A percentile compares a stretch with the other conserved stretches of the same genome.
Conservation (phyloP, 257 asterid species). For the Salvia rosmarinus region DNA sequence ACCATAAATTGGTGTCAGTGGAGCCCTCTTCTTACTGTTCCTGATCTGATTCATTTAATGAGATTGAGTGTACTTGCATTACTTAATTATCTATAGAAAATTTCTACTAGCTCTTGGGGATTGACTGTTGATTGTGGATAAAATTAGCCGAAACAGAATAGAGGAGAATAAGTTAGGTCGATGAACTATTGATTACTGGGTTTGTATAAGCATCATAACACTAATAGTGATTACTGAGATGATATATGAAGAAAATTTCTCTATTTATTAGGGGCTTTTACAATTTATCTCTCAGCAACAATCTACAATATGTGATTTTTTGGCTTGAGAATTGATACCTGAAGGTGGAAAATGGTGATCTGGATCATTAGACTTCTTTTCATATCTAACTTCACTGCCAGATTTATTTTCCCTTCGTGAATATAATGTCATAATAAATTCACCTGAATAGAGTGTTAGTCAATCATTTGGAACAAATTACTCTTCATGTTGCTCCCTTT, state of each 20-base stretch:
- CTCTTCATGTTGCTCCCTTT: neutral
- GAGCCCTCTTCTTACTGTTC: conserved; percentile 8
- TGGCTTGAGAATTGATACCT: conserved; percentile 12
- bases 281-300: conserved; percentile 5
- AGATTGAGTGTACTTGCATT: conserved; percentile 11
- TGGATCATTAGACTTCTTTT: conserved; percentile 11
- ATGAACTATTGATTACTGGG: neutral
- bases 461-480: neutral
- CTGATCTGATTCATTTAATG: neutral
- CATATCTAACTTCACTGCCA: conserved; percentile 1
- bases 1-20: conserved; percentile 15
- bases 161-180: neutral
- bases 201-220: neutral
- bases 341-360: conserved; percentile 22
- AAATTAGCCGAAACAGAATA: neutral
- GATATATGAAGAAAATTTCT: conserved; percentile 11
- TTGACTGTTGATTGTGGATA: neutral
- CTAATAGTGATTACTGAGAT: conserved; percentile 9
- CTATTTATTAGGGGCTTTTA: neutral
- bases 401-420: neutral
- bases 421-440: neutral
- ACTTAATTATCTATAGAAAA: neutral
- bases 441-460: neutral
- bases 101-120: neutral
- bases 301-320: conserved; percentile 7